These are phyloP conservation scores for Eudorina sp. DNA, from an alignment of 139 green algal genomes.

Conservation along the genomic window DNA sequence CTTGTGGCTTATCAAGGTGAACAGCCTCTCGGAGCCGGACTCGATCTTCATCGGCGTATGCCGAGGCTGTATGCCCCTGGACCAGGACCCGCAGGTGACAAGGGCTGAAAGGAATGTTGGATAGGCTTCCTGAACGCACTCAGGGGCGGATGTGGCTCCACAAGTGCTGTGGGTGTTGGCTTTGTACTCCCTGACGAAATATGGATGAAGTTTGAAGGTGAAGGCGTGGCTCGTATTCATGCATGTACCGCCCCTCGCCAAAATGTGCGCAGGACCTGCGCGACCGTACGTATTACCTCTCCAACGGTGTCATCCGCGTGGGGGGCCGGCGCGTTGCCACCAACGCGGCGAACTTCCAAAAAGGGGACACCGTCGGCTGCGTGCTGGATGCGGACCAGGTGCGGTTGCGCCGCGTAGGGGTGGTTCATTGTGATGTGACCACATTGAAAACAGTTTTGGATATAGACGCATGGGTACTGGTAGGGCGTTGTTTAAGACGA, in stretches of 20 bases:
- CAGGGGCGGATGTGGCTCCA: not conserved
- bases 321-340: slow-evolving; percentile 69
- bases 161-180: too few relatives aligned
- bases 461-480: too few relatives aligned
- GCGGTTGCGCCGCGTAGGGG: too few relatives aligned
- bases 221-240: too few relatives aligned
- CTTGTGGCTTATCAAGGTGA: slow-evolving; percentile 76
- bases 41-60: slow-evolving; percentile 78
- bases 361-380: slow-evolving; percentile 71
- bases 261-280: slow-evolving; percentile 58
- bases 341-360: slow-evolving; percentile 73
- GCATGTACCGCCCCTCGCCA: too few relatives aligned
- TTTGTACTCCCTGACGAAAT: too few relatives aligned
- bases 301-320: slow-evolving; percentile 75
- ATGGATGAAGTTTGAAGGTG: too few relatives aligned
- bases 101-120: not conserved
- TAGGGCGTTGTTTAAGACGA: too few relatives aligned
- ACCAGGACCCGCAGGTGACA: slow-evolving; percentile 71
- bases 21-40: slow-evolving; percentile 74
- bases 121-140: not conserved
- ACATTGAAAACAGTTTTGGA: too few relatives aligned
- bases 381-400: slow-evolving; percentile 76
- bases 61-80: slow-evolving; percentile 74
- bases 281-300: slow-evolving; percentile 70
- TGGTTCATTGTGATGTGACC: too few relatives aligned